phyloP scores from a whole-genome alignment of 2,329 filamentous ascomycete species.

The Cladosporium sp. region DNA sequence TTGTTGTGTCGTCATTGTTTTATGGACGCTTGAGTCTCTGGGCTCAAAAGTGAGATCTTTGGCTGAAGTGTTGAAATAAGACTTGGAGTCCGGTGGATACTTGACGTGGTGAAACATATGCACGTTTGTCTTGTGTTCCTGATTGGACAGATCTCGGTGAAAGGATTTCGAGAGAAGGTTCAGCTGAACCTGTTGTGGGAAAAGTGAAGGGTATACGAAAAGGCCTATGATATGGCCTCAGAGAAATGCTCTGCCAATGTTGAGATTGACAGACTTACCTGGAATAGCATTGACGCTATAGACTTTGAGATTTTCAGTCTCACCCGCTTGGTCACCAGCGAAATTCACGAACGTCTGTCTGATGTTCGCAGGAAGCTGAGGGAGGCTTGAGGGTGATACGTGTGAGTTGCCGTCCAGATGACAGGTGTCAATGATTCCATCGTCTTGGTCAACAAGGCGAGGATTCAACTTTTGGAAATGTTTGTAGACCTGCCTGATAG shows the following conservation, averaged over 20 bases:
- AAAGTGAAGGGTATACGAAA: constrained; percentile 67
- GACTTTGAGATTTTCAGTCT: constrained; percentile 13
- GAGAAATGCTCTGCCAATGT: constrained; percentile 13
- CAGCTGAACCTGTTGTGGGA: constrained; percentile 65
- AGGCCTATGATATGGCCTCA: constrained; percentile 53
- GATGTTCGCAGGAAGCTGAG: constrained; percentile 15
- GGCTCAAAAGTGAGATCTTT: constrained; percentile 42
- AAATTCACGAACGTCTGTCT: constrained; percentile 19
- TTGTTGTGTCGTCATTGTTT: constrained; percentile 62
- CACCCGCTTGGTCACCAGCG: background rate
- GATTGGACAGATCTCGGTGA: constrained; percentile 70
- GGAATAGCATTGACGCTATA: constrained; percentile 64
- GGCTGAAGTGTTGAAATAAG: constrained; percentile 49
- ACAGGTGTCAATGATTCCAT: constrained; percentile 41
- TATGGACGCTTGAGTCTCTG: constrained; percentile 69
- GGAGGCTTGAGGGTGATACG: background rate
- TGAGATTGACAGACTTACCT: constrained; percentile 46
- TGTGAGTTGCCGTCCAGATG: constrained; percentile 37
- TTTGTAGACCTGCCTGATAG: constrained; percentile 70
- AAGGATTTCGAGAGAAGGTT: constrained; percentile 68
- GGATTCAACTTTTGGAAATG: constrained; percentile 52
- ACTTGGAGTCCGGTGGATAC: constrained; percentile 48
- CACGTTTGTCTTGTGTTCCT: constrained; percentile 80
- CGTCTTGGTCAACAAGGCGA: background rate
- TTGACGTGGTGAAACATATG: constrained; percentile 72